phyloP scores from a whole-genome alignment of 1,139 yeast species.

The Scheffersomyces illinoinensis region DNA sequence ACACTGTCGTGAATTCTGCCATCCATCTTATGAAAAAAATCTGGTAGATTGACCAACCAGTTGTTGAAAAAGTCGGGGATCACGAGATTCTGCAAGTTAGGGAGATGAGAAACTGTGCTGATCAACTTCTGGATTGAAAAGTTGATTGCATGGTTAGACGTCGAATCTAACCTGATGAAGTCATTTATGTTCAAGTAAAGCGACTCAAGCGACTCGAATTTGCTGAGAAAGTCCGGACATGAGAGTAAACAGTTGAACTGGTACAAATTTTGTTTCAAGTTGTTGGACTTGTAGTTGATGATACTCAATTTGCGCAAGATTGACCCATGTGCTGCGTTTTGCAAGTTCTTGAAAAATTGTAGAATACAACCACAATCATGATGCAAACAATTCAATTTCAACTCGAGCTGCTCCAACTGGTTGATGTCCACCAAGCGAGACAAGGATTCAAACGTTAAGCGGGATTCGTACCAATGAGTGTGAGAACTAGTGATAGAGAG shows the following conservation, averaged over 20 bases:
- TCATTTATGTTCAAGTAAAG: conserved; percentile 24
- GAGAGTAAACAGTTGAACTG: conserved; percentile 20
- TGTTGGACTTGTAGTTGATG: conserved; percentile 25
- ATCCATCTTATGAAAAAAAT: conserved; percentile 5
- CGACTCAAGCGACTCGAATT: conserved; percentile 14
- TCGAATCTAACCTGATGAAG: conserved; percentile 15
- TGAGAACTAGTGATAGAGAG: conserved; percentile 22
- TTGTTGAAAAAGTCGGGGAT: conserved; percentile 29
- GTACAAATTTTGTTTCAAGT: conserved; percentile 17
- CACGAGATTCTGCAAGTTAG: conserved; percentile 14
- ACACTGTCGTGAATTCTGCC: conserved; percentile 2
- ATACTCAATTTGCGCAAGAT: conserved; percentile 19
- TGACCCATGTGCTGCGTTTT: conserved; percentile 6
- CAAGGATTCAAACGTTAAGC: conserved; percentile 12
- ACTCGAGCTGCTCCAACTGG: conserved; percentile 19
- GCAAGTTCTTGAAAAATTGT: conserved; percentile 20
- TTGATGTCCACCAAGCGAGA: conserved; percentile 16
- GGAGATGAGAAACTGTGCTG: conserved; percentile 8
- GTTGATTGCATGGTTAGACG: conserved; percentile 7
- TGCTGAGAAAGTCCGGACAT: conserved; percentile 11
- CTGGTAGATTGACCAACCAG: conserved; percentile 20
- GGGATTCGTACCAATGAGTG: conserved; percentile 16
- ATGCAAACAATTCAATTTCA: conserved; percentile 24
- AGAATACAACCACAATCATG: conserved; percentile 23
- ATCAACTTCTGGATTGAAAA: conserved; percentile 10